These are phyloP conservation scores for Mycena indigotica DNA, from an alignment of 768 basidiomycete species.

Conservation along the genomic window DNA sequence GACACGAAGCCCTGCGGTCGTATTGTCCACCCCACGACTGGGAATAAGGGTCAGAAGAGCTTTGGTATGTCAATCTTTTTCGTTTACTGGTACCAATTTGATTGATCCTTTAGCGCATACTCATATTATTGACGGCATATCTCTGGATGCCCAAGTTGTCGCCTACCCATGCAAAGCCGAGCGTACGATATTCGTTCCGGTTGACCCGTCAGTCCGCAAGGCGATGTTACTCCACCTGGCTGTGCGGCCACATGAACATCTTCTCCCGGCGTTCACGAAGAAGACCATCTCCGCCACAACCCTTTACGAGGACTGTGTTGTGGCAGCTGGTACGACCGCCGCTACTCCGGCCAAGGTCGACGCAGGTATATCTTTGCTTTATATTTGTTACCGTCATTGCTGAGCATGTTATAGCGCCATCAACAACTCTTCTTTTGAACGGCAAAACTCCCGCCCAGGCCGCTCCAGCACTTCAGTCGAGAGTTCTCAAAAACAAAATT, in stretches of 20 bases:
- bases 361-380: conserved; percentile 4
- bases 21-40: conserved; percentile 6
- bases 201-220: not conserved
- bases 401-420: conserved; percentile 1
- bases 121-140: conserved; percentile 6
- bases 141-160: not conserved
- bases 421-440: not conserved
- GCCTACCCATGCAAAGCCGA: not conserved
- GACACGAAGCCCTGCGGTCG: conserved; percentile 10
- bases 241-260: conserved; percentile 22
- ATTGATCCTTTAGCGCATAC: not conserved
- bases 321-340: conserved; percentile 11
- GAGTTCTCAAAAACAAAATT: conserved; percentile 2
- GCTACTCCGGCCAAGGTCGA: conserved; percentile 20
- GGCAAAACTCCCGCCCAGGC: not conserved
- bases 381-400: not conserved
- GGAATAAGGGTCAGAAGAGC: conserved; percentile 3
- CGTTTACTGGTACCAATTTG: not conserved
- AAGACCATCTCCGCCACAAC: conserved; percentile 3
- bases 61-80: not conserved
- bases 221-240: conserved; percentile 2
- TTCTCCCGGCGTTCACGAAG: conserved; percentile 21
- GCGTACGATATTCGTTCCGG: conserved; percentile 8
- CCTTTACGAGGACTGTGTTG: conserved; percentile 4
- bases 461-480: conserved; percentile 10